Conservation (phyloP, 148 eudicot species). For the Rhododendron williamsianum region DNA sequence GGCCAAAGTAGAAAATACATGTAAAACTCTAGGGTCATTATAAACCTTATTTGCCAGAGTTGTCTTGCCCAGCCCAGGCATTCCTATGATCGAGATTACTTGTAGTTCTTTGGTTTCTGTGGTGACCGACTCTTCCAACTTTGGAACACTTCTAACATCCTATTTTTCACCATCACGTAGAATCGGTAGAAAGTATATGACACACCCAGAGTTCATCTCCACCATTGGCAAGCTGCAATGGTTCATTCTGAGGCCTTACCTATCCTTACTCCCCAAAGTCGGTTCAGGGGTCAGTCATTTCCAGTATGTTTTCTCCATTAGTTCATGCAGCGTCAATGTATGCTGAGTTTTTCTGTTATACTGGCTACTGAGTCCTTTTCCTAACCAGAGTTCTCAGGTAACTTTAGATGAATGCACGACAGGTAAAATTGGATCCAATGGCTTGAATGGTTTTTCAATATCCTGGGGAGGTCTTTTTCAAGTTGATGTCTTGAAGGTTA, state of each 20-base stretch:
- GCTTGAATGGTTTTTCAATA: too few species aligned
- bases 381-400: constrained; percentile 23
- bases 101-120: too few species aligned
- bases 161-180: constrained; percentile 10
- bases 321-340: background rate
- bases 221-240: constrained; percentile 96
- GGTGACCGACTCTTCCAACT: too few species aligned
- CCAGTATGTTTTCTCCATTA: constrained; percentile 49
- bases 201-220: constrained; percentile 98
- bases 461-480: too few species aligned
- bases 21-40: too few species aligned
- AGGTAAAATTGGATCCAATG: constrained; percentile 28
- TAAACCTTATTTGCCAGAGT: too few species aligned
- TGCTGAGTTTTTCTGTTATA: background rate
- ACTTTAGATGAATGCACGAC: constrained; percentile 24
- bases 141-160: too few species aligned
- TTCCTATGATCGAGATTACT: too few species aligned
- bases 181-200: constrained; percentile 86
- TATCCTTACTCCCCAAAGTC: constrained; percentile 60
- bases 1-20: too few species aligned
- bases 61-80: too few species aligned
- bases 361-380: background rate
- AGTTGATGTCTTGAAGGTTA: too few species aligned
- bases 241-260: constrained; percentile 80
- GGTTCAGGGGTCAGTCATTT: constrained; percentile 48